Conservation (phyloP, 306 rosid genomes). For the Castanea mollissima region DNA sequence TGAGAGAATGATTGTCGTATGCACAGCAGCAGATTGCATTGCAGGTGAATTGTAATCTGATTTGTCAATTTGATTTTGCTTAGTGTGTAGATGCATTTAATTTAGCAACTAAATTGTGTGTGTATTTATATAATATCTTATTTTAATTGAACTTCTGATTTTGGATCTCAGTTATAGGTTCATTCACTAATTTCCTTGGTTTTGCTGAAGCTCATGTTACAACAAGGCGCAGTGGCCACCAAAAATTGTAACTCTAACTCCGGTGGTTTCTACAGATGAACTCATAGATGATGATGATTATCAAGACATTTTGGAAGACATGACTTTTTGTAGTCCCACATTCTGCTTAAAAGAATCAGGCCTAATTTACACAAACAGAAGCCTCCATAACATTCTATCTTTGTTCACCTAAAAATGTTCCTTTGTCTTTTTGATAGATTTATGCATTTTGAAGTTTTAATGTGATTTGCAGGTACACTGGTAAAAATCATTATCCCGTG, state of each 20-base stretch:
- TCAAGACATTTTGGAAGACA: constrained; percentile 84
- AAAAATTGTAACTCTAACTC: constrained; percentile 83
- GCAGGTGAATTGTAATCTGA: constrained; percentile 53
- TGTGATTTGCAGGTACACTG: constrained; percentile 63
- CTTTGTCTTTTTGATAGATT: constrained; percentile 13
- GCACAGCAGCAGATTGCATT: constrained; percentile 94
- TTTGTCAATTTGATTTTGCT: neutral
- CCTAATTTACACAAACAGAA: constrained; percentile 75
- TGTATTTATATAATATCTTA: neutral
- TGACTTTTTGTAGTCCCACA: constrained; percentile 73
- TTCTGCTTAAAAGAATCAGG: constrained; percentile 76
- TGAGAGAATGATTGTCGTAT: constrained; percentile 82
- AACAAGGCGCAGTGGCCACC: constrained; percentile 68
- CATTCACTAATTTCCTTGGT: neutral
- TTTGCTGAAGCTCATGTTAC: constrained; percentile 79
- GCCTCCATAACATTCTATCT: constrained; percentile 63
- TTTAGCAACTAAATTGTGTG: neutral
- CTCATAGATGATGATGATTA: constrained; percentile 89
- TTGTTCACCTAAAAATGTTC: constrained; percentile 25
- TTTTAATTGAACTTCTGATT: neutral
- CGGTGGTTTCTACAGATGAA: constrained; percentile 78
- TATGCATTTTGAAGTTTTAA: constrained; percentile 17
- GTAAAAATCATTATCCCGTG: constrained; percentile 83
- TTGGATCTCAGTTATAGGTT: too few relatives aligned
- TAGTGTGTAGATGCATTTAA: neutral